Percentiles rank a stretch among this genome's conserved stretches.
phyloP scores from a whole-genome alignment of 345 rosid species.

The Arabis alpina region DNA sequence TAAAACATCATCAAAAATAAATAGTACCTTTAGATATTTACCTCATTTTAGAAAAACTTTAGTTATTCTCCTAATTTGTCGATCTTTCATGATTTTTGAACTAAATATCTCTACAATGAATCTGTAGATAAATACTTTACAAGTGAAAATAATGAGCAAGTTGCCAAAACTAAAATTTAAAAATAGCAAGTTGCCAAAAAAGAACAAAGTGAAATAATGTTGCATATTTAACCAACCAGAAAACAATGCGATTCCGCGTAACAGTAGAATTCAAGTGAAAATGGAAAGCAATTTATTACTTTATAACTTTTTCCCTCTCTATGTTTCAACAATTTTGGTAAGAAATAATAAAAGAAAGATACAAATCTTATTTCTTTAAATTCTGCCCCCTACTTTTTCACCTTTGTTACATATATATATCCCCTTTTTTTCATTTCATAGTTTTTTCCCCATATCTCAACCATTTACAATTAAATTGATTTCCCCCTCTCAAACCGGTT shows the following conservation, averaged over 20 bases:
- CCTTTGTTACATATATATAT: slow-evolving; percentile 34
- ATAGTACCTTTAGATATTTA: too few species aligned
- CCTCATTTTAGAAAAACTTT: too few species aligned
- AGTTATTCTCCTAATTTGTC: too few species aligned
- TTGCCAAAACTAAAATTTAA: neutral
- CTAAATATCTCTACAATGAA: too few species aligned
- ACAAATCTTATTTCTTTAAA: slow-evolving; percentile 33
- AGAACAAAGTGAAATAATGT: slow-evolving; percentile 14
- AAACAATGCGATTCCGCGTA: slow-evolving; percentile 32
- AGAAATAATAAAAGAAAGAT: slow-evolving; percentile 17
- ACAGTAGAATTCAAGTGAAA: slow-evolving; percentile 2
- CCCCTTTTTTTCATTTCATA: slow-evolving; percentile 4
- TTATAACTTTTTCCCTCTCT: neutral
- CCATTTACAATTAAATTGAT: slow-evolving; percentile 39
- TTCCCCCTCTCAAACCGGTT: slow-evolving; percentile 36
- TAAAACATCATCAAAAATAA: too few species aligned
- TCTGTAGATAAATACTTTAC: neutral
- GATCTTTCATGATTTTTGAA: too few species aligned
- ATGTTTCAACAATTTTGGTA: slow-evolving; percentile 28
- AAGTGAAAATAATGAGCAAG: slow-evolving; percentile 13
- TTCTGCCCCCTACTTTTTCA: slow-evolving; percentile 29
- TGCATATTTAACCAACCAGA: slow-evolving; percentile 28
- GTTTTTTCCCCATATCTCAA: slow-evolving; percentile 30
- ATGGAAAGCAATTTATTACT: slow-evolving; percentile 17
- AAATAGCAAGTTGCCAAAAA: slow-evolving; percentile 18